Percentiles rank a stretch among this genome's conserved stretches.
Conservation (phyloP, 768 basidiomycete species). For the Vishniacozyma victoriae region DNA sequence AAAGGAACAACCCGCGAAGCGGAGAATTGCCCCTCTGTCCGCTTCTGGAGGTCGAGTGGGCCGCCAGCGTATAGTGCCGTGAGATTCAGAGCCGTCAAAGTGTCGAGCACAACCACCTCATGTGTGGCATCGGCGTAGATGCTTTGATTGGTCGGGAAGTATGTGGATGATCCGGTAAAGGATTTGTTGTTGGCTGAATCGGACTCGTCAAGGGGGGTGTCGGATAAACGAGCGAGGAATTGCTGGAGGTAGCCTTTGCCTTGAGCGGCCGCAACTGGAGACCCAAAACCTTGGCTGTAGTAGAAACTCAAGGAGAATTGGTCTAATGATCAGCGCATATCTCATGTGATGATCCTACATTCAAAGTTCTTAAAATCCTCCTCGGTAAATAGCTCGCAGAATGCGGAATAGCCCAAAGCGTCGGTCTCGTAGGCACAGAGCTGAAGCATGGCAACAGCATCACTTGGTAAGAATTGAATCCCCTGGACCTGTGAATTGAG, state of each 20-base stretch:
- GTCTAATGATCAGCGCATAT: background rate
- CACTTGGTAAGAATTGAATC: constrained; percentile 28
- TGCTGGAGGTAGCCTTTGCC: constrained; percentile 46
- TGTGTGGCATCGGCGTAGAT: constrained; percentile 74
- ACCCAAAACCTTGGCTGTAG: constrained; percentile 41
- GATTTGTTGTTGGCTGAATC: constrained; percentile 41
- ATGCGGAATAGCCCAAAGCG: constrained; percentile 41
- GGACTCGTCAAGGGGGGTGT: constrained; percentile 21
- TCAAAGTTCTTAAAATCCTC: constrained; percentile 43
- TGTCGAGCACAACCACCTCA: constrained; percentile 83
- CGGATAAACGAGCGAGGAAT: constrained; percentile 41
- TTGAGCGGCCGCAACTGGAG: constrained; percentile 43
- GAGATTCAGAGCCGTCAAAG: constrained; percentile 78
- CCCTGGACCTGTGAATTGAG: constrained; percentile 26
- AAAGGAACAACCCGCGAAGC: constrained; percentile 46
- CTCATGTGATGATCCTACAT: constrained; percentile 13
- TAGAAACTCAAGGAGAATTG: constrained; percentile 28
- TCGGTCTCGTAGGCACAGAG: constrained; percentile 46
- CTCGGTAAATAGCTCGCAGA: constrained; percentile 47
- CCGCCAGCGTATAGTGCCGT: constrained; percentile 56
- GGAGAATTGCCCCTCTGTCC: background rate
- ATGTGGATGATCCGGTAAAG: constrained; percentile 32
- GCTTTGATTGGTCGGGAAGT: constrained; percentile 47
- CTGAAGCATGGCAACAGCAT: constrained; percentile 42
- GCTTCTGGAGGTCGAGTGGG: no score